Base-by-base conservation (phyloP, 768 basidiomycete species). In the Lactifluus subvellereus region DNA sequence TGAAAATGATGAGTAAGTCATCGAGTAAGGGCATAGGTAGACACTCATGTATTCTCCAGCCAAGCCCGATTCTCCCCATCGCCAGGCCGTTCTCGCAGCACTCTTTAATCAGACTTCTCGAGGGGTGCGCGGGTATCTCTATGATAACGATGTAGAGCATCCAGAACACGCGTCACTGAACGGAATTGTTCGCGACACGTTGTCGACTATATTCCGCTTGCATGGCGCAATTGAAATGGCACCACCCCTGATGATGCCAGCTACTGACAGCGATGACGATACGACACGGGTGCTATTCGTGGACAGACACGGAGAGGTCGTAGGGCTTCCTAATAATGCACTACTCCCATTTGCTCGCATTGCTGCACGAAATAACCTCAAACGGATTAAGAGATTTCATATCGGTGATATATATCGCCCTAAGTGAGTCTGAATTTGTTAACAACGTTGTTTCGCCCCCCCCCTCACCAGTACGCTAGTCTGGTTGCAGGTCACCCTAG, bases 191-290 rank as follows among this genome's bases (percentile, higher is more conserved):
- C 81, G 88, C 65, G 90, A 94, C 54, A 84, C 85, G 18, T 76
- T 97, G 5, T 78, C 82, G 3, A 77, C 86, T 2, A 85, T 94
- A 18, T 95, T 96, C 73, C 84, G 87, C 42, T 79, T 95, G 5
- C 95, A 95, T 70, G 95, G 95, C 6, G 94, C 95, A 3, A 84
- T 96, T 1, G 85, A 94, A 66, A 87, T 88, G 74, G 89, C 91
- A 67, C 88, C 93, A 0, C 88, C 93, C 0, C 73, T 95, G n/a
- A 77, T 97, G 11, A 83, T 92, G 72, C 94, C 89, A 0, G 78
- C 84, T 2, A 78, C 82, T 53, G 80, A 85, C 35, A 75, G 79
- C 3, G 83, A 84, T 18, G 86, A 89, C 35, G 83, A 86, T 37
- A 79, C 80, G 47, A 82, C 79, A 7, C 83, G 86, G 33, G 90